A percentile compares a stretch with the other conserved stretches of the same genome.
phyloP scores from a whole-genome alignment of 495 filamentous ascomycete genomes.

The Recurvomyces mirabilis region DNA sequence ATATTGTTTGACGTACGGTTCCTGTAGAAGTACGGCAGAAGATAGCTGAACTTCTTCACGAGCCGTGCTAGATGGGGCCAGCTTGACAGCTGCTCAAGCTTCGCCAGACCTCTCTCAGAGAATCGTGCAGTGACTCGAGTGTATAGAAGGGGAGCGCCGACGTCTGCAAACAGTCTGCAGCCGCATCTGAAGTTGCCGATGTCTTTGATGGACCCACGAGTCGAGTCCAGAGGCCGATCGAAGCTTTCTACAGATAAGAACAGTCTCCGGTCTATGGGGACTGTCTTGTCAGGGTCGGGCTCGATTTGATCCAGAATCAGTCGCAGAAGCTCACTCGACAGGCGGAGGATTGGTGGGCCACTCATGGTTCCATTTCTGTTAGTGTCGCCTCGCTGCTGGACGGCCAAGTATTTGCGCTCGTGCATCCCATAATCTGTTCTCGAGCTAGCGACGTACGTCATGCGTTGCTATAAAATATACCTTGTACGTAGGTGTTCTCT shows the following conservation, averaged over 20 bases:
- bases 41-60: constrained; percentile 59
- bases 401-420: too few species aligned
- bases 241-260: constrained; percentile 48
- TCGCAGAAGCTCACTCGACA: constrained; percentile 52
- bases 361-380: too few species aligned
- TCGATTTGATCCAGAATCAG: constrained; percentile 45
- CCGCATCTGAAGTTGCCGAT: constrained; percentile 46
- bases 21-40: constrained; percentile 57
- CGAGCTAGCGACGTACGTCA: too few species aligned
- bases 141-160: constrained; percentile 51
- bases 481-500: too few species aligned
- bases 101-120: constrained; percentile 44
- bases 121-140: constrained; percentile 50
- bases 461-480: too few species aligned
- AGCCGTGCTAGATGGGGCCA: constrained; percentile 44
- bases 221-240: constrained; percentile 33
- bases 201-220: constrained; percentile 34
- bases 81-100: constrained; percentile 41
- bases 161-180: constrained; percentile 50
- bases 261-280: constrained; percentile 38
- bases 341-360: constrained; percentile 3
- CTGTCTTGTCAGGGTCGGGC: constrained; percentile 36
- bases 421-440: too few species aligned
- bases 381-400: too few species aligned
- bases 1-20: constrained; percentile 23